Conservation (phyloP, 2,329 filamentous ascomycete species). For the Ophiostoma sp. region DNA sequence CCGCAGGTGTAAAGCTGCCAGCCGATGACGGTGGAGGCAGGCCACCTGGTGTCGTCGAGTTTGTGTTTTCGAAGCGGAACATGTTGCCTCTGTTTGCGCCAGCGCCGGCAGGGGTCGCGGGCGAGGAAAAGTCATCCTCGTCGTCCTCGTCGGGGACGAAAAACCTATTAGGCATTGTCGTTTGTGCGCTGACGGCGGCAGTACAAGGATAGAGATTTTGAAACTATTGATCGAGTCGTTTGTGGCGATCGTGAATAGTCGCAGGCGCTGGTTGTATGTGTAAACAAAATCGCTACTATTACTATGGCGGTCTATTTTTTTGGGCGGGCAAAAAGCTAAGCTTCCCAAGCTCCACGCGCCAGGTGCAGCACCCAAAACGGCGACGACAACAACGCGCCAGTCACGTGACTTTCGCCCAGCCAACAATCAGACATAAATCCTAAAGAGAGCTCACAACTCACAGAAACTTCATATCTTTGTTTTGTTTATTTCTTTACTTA, state of each 20-base stretch:
- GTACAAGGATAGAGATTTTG: not conserved
- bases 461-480: not conserved
- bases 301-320: slow-evolving; percentile 17
- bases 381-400: slow-evolving; percentile 8
- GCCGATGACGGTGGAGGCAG: slow-evolving; percentile 49
- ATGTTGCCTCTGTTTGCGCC: slow-evolving; percentile 27
- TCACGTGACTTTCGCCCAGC: slow-evolving; percentile 13
- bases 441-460: too few relatives aligned
- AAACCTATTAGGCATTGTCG: slow-evolving; percentile 26
- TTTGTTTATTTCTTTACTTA: not conserved
- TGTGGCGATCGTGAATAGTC: not conserved
- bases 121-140: slow-evolving; percentile 22
- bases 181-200: not conserved
- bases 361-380: slow-evolving; percentile 2
- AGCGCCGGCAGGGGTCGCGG: slow-evolving; percentile 23
- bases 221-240: not conserved
- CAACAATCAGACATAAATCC: too few relatives aligned
- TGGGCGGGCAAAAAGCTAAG: slow-evolving; percentile 17
- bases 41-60: slow-evolving; percentile 50
- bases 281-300: slow-evolving; percentile 3
- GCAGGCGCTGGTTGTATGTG: not conserved
- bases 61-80: slow-evolving; percentile 39
- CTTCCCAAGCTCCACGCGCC: slow-evolving; percentile 20
- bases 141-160: slow-evolving; percentile 26
- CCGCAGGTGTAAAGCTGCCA: slow-evolving; percentile 51